phyloP scores from a whole-genome alignment of 2,329 filamentous ascomycete species.

The Alternaria burnsii region DNA sequence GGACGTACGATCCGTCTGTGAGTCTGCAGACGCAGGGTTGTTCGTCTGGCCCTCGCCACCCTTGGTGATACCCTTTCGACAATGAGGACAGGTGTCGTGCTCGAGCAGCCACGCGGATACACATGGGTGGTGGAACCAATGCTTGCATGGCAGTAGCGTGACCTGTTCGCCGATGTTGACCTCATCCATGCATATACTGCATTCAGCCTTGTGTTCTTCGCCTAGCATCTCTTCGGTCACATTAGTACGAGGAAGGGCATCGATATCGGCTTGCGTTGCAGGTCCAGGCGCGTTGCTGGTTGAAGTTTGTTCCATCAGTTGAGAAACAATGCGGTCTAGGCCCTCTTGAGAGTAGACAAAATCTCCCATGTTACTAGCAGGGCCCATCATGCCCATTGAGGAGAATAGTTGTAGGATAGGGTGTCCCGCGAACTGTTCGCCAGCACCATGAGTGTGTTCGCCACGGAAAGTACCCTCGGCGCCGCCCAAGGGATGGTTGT shows the following conservation, averaged over 20 bases:
- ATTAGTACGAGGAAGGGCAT: conserved; percentile 73
- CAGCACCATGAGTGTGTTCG: conserved; percentile 15
- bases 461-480: conserved; percentile 17
- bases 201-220: conserved; percentile 75
- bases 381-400: conserved; percentile 38
- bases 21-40: conserved; percentile 8
- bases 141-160: conserved; percentile 81
- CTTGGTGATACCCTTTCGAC: conserved; percentile 65
- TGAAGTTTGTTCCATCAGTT: conserved; percentile 85
- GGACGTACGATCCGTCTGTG: conserved; percentile 15
- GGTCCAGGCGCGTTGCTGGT: conserved; percentile 82
- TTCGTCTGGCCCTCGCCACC: conserved; percentile 28
- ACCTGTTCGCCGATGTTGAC: conserved; percentile 78
- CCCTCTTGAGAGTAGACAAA: conserved; percentile 91
- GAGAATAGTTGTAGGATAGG: conserved; percentile 59
- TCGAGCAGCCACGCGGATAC: conserved; percentile 84
- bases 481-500: conserved; percentile 16
- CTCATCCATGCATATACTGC: conserved; percentile 93
- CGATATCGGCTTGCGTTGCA: conserved; percentile 78
- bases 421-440: conserved; percentile 18
- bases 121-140: conserved; percentile 91
- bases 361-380: conserved; percentile 68
- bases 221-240: conserved; percentile 75
- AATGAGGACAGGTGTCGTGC: conserved; percentile 92
- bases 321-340: conserved; percentile 84